Base-by-base conservation (phyloP, 306 rosid species). In the Nissolia schottii region DNA sequence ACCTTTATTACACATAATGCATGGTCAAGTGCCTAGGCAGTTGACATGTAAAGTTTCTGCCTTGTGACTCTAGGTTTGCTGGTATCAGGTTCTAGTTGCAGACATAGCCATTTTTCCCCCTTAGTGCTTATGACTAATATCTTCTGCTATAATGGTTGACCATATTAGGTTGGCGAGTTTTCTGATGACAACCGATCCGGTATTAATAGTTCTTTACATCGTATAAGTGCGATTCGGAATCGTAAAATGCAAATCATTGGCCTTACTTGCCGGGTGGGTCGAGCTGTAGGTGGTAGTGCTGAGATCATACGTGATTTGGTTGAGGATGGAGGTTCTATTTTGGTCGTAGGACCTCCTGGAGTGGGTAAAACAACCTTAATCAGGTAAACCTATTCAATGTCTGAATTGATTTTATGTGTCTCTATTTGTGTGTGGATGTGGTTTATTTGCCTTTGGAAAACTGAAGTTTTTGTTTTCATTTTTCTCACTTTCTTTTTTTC, bases 311-410 rank as follows among this genome's bases (percentile, higher is more conserved):
- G 83, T n/a, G 99, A 95, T 83, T 85, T 95, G 75, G 57, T 91
- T 77, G 89, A 85, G 82, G 81, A 81, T 37, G 92, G 90, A 50
- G 93, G 90, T 73, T 95, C 99, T 76, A 81, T 95, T 75, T 83
- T 95, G 96, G 96, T 95, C 22, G 86, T 95, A 51, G 99, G 99
- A 81, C 96, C 99, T 73, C 99, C 99, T 59, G 99, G 99, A 73
- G 99, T 95, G 31, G 99, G 99, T 49, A 95, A 95, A 87, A 95
- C 97, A 32, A 95, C 99, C 48, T 85, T 95, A 74, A 95, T 95
- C 76, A 95, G 99, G 99, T 91, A 69, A 58, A 14, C 59, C 49
- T 77, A 38, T 50, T 65, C 19, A 12, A 13, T 55, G 2, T 37
- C 58, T 60, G 29, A 31, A 43, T 24, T 7, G 6, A 43, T 55